Evolutionary conservation across 2,329 filamentous ascomycete species (phyloP), one percentile per base, ranked within the genome.

Genomic region (Colletotrichum musicola): DNA sequence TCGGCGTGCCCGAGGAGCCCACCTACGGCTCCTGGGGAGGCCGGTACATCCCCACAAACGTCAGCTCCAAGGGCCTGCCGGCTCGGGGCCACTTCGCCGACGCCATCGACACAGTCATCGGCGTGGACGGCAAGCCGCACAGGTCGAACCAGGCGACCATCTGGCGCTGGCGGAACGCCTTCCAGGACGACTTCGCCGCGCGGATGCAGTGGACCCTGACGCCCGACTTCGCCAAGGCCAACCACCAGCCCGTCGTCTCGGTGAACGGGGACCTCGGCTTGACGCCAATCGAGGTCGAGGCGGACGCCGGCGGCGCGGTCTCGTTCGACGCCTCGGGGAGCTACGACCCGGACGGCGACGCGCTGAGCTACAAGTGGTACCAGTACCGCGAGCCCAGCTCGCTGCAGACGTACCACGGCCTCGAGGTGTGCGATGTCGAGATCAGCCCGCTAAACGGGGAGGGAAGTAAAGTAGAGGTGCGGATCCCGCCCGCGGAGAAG

Each of bases 21-120:
- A 75, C 80, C 6, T 86, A 78, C 47, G 84, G 84, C 2, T 82
- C 81, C 0, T 86, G 84, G 84, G 84, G 84, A 22, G 84, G 84
- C 0, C 78, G 84, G 3, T 86, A 86, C 69, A 69, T 76, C 0
- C 74, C 72, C 25, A 71, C 69, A 5, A 80, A 81, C 51, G 72
- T 75, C 4, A 77, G 76, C 14, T n/a, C 61, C 55, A 51, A 71
- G 65, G 56, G 65, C 22, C 25, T 67, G 4, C 20, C 71, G 2
- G 44, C 51, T 0, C 50, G 56, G 3, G 53, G 60, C 1, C 76
- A 79, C 42, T 78, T 77, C 71, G 73, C 72, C 50, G 77, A 81
- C 55, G 70, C 63, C 9, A 64, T 72, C n/a, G 79, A 79, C 47
- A 62, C 71, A 6, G 75, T 77, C 3, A 62, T 74, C 6, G 76